Percentiles rank a stretch among this genome's conserved stretches.
Conservation (phyloP, 495 filamentous ascomycete genomes). For the Penicillium taxi region DNA sequence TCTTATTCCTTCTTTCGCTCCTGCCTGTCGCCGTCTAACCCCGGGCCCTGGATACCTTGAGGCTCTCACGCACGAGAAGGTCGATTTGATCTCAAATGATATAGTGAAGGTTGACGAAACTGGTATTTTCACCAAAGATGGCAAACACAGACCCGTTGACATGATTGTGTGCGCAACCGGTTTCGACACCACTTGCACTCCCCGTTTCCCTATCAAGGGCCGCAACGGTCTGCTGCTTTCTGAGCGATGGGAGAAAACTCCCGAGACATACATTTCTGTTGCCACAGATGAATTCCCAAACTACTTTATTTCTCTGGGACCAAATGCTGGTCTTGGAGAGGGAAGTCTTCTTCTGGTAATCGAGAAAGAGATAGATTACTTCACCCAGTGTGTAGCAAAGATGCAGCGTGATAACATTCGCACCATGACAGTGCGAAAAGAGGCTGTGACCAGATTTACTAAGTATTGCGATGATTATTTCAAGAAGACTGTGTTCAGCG, state of each 20-base stretch:
- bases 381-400: slow-evolving; percentile 42
- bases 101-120: slow-evolving; percentile 38
- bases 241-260: slow-evolving; percentile 41
- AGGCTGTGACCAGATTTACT: slow-evolving; percentile 40
- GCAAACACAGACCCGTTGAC: slow-evolving; percentile 34
- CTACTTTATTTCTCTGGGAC: slow-evolving; percentile 49
- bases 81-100: slow-evolving; percentile 31
- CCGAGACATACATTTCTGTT: slow-evolving; percentile 52
- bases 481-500: slow-evolving; percentile 37
- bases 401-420: slow-evolving; percentile 45
- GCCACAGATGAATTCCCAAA: slow-evolving; percentile 59
- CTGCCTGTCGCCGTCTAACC: slow-evolving; percentile 43
- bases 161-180: slow-evolving; percentile 46
- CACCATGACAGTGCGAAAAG: slow-evolving; percentile 28
- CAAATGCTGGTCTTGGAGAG: slow-evolving; percentile 41
- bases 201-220: slow-evolving; percentile 45
- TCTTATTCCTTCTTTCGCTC: slow-evolving; percentile 38
- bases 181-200: slow-evolving; percentile 44
- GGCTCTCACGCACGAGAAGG: slow-evolving; percentile 41
- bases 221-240: slow-evolving; percentile 38
- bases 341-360: slow-evolving; percentile 38
- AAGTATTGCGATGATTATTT: slow-evolving; percentile 42
- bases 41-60: slow-evolving; percentile 44
- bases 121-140: slow-evolving; percentile 44
- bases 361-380: slow-evolving; percentile 45